Evolutionary conservation across 2,329 filamentous ascomycete species (phyloP).

Genomic region (Sporothrix humicola): DNA sequence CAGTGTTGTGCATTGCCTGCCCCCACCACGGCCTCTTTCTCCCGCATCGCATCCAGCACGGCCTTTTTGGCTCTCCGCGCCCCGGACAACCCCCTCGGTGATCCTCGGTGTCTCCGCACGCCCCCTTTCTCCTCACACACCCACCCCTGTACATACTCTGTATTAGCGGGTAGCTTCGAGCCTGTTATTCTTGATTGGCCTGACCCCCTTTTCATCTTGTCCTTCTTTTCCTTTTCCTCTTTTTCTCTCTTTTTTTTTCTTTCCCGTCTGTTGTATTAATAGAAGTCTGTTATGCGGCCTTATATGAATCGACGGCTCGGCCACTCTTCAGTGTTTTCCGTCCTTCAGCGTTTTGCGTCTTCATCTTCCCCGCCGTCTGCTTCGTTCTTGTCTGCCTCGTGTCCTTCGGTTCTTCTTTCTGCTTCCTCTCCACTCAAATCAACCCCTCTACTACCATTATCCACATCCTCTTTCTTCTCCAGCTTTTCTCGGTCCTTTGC

Average conservation of each 20-base stretch:
- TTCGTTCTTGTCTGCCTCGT: slow-evolving; percentile 2
- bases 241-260: slow-evolving; percentile 11
- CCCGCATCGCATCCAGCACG: background rate
- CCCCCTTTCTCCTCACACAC: slow-evolving; percentile 13
- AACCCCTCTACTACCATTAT: background rate
- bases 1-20: no score
- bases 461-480: slow-evolving; percentile 17
- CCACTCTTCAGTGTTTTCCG: slow-evolving; percentile 24
- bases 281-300: slow-evolving; percentile 33
- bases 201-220: background rate
- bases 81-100: slow-evolving; percentile 36
- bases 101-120: slow-evolving; percentile 24
- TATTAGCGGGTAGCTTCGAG: slow-evolving; percentile 1
- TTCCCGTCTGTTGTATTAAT: slow-evolving; percentile 3
- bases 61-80: slow-evolving; percentile 4
- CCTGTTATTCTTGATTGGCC: background rate
- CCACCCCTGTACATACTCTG: background rate
- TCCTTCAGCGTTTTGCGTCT: slow-evolving; percentile 20
- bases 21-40: background rate
- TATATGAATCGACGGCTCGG: slow-evolving; percentile 32
- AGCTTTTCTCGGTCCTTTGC: slow-evolving; percentile 13
- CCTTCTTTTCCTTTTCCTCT: background rate
- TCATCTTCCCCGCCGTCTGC: slow-evolving; percentile 22
- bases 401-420: background rate
- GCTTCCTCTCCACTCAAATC: slow-evolving; percentile 8